Evolutionary conservation across 2,329 filamentous ascomycete species (phyloP), one percentile per base, ranked within the genome.

Genomic region (Claviceps monticola): DNA sequence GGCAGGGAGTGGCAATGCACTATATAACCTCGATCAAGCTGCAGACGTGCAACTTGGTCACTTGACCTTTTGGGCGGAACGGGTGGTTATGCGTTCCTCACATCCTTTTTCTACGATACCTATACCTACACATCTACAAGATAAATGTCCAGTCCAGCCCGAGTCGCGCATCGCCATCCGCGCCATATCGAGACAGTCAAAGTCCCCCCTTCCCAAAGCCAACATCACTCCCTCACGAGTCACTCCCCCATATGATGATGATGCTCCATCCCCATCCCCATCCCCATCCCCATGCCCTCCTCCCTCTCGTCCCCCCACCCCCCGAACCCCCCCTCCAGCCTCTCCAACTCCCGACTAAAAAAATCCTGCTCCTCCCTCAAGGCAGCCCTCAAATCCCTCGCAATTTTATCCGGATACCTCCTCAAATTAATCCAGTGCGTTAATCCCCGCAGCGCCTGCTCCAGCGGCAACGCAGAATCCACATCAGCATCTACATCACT

Each of bases 381-480:
- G 45, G 83, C 74, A 9, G 74, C 71, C 16, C 77, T 63, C 48
- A 78, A 69, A 53, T 76, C 78, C 13, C 70, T 66, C 37, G 75
- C 82, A 76, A 95, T 87, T 53, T 83, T 79, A 53, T 89, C 85
- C 19, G 86, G 86, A 62, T 94, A 96, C 56, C 80, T 71, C 53
- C 87, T 79, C 59, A 95, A 72, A 66, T 96, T 95, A 73, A 87
- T 88, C 89, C 93, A 98, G 66, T 96, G 89, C 50, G 91, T 96
- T 56, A 98, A 68, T 43, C 86, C 88, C 44, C 93, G 75, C 45
- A 97, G 73, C 1, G 88, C 89, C 71, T 96, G 90, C 68, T 98
- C 93, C 7, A 96, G 74, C 2, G 91, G 91, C 59, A 97, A 71
- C 14, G 90, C 88, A 64, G 95, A 88, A 62, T 97, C 93, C 1